Conservation (phyloP, 2,329 filamentous ascomycete genomes). For the Grosmannia huntii region DNA sequence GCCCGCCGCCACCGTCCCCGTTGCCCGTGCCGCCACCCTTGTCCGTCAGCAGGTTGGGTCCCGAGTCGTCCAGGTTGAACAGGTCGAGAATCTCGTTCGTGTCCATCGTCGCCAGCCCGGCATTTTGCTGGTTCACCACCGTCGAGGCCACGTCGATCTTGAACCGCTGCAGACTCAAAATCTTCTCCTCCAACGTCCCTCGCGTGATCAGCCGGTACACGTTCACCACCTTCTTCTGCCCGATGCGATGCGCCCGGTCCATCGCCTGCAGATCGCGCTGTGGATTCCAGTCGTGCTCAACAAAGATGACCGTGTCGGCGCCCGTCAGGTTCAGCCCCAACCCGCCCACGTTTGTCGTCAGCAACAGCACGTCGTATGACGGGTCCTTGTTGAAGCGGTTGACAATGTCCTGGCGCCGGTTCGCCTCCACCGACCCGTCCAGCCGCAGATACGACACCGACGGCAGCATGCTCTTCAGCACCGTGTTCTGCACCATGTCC, state of each 20-base stretch:
- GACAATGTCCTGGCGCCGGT: constrained; percentile 90
- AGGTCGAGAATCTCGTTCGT: constrained; percentile 96
- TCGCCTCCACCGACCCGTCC: constrained; percentile 85
- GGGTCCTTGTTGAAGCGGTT: constrained; percentile 98
- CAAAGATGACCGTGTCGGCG: constrained; percentile 97
- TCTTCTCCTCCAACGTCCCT: constrained; percentile 96
- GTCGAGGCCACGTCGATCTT: constrained; percentile 98
- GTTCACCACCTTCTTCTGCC: constrained; percentile 99
- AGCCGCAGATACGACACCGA: constrained; percentile 88
- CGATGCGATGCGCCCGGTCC: constrained; percentile 96
- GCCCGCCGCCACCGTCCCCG: constrained; percentile 34
- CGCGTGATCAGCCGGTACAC: constrained; percentile 94
- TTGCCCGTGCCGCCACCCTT: constrained; percentile 32
- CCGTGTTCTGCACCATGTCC: constrained; percentile 93
- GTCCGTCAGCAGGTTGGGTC: constrained; percentile 50
- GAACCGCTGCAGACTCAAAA: constrained; percentile 93
- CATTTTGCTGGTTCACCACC: constrained; percentile 98
- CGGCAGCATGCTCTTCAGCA: constrained; percentile 81
- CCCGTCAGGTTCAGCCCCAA: constrained; percentile 90
- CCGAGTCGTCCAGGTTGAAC: constrained; percentile 78
- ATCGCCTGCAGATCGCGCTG: constrained; percentile 98
- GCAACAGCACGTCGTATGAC: constrained; percentile 82
- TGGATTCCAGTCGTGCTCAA: constrained; percentile 99
- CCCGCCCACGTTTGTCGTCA: constrained; percentile 92
- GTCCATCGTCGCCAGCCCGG: constrained; percentile 88